Conservation (phyloP, 257 asterid genomes). For the Solanum raphanifolium region DNA sequence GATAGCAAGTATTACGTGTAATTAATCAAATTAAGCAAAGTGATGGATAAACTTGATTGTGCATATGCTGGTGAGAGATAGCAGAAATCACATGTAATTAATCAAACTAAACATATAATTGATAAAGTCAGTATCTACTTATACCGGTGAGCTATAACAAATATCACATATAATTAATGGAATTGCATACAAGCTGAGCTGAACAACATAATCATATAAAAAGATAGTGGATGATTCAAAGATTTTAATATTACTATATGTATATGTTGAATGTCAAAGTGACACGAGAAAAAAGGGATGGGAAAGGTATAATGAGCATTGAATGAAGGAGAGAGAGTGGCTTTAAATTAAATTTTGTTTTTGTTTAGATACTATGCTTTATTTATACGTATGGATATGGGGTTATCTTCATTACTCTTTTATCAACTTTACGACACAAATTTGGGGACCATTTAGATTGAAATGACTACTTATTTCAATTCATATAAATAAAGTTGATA, state of each 20-base stretch:
- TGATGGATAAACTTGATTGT: too few species aligned
- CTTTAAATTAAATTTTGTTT: background rate
- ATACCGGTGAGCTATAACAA: background rate
- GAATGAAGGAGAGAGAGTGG: background rate
- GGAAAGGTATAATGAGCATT: background rate
- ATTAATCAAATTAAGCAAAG: background rate
- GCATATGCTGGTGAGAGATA: background rate
- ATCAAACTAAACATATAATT: too few species aligned
- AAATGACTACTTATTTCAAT: background rate
- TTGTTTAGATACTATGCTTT: background rate
- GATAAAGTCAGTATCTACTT: too few species aligned
- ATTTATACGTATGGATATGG: background rate
- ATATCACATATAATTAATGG: background rate
- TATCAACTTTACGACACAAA: background rate
- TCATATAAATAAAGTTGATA: background rate
- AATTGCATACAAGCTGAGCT: rapidly evolving
- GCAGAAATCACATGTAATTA: background rate
- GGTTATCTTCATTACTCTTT: background rate
- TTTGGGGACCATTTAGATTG: background rate
- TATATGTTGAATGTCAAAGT: background rate
- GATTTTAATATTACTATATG: background rate
- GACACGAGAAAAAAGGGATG: background rate
- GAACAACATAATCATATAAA: background rate
- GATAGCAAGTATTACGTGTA: background rate
- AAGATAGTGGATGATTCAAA: too few species aligned